phyloP scores from a whole-genome alignment of 2,329 filamentous ascomycete genomes.

The Neospermospora avenae region DNA sequence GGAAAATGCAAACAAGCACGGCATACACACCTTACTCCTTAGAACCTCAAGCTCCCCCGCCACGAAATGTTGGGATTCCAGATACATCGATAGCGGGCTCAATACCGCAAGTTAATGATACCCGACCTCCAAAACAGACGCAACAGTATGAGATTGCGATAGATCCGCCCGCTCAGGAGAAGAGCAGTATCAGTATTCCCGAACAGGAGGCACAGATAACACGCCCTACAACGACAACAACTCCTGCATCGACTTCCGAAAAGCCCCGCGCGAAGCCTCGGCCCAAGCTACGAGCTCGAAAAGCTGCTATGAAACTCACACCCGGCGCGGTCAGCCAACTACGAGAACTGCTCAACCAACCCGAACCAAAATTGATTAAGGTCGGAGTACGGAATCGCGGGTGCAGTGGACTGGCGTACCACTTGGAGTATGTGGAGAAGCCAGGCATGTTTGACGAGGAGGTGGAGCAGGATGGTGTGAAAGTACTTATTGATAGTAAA shows the following conservation, averaged over 20 bases:
- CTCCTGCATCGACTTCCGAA: slow-evolving; percentile 33
- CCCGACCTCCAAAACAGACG: slow-evolving; percentile 42
- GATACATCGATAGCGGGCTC: slow-evolving; percentile 58
- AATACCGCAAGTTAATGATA: slow-evolving; percentile 41
- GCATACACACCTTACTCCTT: slow-evolving; percentile 60
- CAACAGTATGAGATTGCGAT: slow-evolving; percentile 33
- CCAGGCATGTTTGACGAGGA: slow-evolving; percentile 83
- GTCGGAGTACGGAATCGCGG: slow-evolving; percentile 92
- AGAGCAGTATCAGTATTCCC: slow-evolving; percentile 45
- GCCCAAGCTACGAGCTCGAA: slow-evolving; percentile 72
- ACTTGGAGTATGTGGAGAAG: slow-evolving; percentile 93
- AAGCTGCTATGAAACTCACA: slow-evolving; percentile 87
- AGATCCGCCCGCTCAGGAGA: slow-evolving; percentile 26
- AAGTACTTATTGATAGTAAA: slow-evolving; percentile 94
- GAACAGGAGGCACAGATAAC: slow-evolving; percentile 68
- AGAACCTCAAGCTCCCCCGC: slow-evolving; percentile 50
- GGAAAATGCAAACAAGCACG: slow-evolving; percentile 63
- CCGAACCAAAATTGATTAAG: slow-evolving; percentile 87
- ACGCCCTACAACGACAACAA: slow-evolving; percentile 41
- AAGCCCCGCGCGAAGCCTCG: slow-evolving; percentile 47
- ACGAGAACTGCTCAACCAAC: slow-evolving; percentile 72
- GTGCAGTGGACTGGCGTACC: slow-evolving; percentile 89
- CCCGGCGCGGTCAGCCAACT: slow-evolving; percentile 77
- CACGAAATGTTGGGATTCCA: slow-evolving; percentile 53
- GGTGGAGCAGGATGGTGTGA: slow-evolving; percentile 94